Conservation (phyloP, 2,329 filamentous ascomycete species). For the Cladosporium colombiae region DNA sequence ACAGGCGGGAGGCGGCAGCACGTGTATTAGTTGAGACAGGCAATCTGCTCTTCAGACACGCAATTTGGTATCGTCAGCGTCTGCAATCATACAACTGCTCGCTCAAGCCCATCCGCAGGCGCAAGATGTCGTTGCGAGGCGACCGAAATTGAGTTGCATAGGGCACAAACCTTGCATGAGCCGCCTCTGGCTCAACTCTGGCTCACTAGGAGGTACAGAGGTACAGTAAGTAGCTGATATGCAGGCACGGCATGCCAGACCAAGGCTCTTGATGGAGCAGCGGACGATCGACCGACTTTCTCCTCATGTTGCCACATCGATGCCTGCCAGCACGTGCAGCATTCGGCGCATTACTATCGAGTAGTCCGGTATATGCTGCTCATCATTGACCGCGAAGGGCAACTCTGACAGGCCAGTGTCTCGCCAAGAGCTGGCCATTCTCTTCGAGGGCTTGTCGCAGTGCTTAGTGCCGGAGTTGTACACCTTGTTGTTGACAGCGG, state of each 20-base stretch:
- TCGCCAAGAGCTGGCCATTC: not conserved
- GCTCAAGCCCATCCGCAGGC: constrained; percentile 2
- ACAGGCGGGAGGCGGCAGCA: constrained; percentile 17
- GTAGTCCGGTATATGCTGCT: constrained; percentile 5
- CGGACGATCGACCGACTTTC: constrained; percentile 1
- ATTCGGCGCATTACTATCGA: not conserved
- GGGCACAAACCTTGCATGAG: constrained; percentile 13
- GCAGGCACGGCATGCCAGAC: constrained; percentile 2
- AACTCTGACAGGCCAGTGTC: not conserved
- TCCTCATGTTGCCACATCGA: not conserved
- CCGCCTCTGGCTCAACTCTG: constrained; percentile 13
- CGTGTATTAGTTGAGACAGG: not conserved
- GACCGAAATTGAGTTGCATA: constrained; percentile 8
- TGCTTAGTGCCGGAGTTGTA: not conserved
- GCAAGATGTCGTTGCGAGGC: constrained; percentile 16
- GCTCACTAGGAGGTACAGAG: not conserved
- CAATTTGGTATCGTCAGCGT: constrained; percentile 10
- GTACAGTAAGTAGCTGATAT: not conserved
- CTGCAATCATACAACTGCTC: constrained; percentile 17
- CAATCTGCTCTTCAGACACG: constrained; percentile 16
- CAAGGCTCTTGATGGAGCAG: not conserved
- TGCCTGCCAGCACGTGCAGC: not conserved
- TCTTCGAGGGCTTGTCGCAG: constrained; percentile 1
- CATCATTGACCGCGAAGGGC: constrained; percentile 10
- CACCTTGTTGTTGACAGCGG: constrained; percentile 6